phyloP scores from a whole-genome alignment of 768 basidiomycete genomes.

The Russula ochroleuca region DNA sequence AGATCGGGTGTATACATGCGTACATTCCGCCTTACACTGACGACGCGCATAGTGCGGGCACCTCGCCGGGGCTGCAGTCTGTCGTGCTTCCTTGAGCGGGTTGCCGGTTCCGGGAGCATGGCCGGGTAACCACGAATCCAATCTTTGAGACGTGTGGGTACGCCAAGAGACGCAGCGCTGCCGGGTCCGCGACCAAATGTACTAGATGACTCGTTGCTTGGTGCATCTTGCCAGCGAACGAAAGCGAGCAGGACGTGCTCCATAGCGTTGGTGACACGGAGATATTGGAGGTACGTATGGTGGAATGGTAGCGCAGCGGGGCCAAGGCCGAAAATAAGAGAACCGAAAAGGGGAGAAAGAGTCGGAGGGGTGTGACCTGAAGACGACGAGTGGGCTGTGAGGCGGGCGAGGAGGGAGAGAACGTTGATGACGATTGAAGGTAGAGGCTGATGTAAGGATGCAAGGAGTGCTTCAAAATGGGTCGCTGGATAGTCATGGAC shows the following conservation, averaged over 20 bases:
- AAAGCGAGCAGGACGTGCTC: slow-evolving; percentile 92
- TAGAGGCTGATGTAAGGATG: slow-evolving; percentile 47
- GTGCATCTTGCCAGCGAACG: slow-evolving; percentile 73
- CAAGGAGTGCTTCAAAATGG: slow-evolving; percentile 69
- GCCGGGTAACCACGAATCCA: slow-evolving; percentile 89
- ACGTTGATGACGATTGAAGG: slow-evolving; percentile 63
- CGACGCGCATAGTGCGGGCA: slow-evolving; percentile 69
- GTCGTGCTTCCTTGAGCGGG: slow-evolving; percentile 45
- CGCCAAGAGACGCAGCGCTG: slow-evolving; percentile 52
- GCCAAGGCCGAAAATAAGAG: slow-evolving; percentile 81
- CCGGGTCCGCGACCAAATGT: slow-evolving; percentile 42
- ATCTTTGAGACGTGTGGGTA: slow-evolving; percentile 82
- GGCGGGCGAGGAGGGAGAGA: slow-evolving; percentile 73
- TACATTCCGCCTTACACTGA: slow-evolving; percentile 74
- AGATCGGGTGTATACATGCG: slow-evolving; percentile 86
- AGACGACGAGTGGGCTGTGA: slow-evolving; percentile 76
- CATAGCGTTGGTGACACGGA: slow-evolving; percentile 78
- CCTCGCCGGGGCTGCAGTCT: slow-evolving; percentile 69
- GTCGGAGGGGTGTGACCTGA: slow-evolving; percentile 91
- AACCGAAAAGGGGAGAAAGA: slow-evolving; percentile 84
- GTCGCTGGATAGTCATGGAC: slow-evolving; percentile 64
- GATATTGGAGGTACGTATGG: slow-evolving; percentile 62
- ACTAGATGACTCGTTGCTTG: slow-evolving; percentile 30
- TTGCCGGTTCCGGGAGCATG: slow-evolving; percentile 52
- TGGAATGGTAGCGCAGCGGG: slow-evolving; percentile 48